Evolutionary conservation across 257 asterid species (phyloP).

Genomic region (Nicotiana otophora): DNA sequence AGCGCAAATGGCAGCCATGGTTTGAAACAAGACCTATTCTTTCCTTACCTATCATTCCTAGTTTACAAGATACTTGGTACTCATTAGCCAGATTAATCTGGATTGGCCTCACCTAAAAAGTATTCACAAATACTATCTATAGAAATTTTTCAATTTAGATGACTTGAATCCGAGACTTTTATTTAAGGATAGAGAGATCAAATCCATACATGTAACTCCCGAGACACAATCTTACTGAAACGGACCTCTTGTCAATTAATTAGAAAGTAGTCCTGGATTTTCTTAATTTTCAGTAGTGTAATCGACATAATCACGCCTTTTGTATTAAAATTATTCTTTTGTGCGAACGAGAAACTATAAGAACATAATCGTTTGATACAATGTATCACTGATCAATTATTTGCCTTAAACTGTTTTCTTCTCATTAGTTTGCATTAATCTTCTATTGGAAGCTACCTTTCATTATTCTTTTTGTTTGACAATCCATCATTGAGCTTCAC

Average conservation of each 20-base stretch:
- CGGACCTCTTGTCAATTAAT: not conserved
- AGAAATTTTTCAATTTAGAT: too few relatives aligned
- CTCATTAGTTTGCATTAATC: not conserved
- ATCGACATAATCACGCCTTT: not conserved
- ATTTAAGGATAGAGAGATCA: too few relatives aligned
- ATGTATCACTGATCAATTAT: not conserved
- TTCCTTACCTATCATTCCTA: too few relatives aligned
- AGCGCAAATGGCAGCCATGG: too few relatives aligned
- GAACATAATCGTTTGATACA: not conserved
- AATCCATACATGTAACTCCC: too few relatives aligned
- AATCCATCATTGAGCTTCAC: not conserved
- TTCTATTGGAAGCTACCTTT: not conserved
- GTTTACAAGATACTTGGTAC: too few relatives aligned
- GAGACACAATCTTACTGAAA: not conserved
- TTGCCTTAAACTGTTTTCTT: not conserved
- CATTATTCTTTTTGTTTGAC: not conserved
- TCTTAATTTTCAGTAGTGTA: not conserved
- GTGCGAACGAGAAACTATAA: not conserved
- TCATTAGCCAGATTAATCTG: too few relatives aligned
- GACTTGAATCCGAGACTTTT: too few relatives aligned
- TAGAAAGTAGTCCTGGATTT: not conserved
- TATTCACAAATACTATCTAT: too few relatives aligned
- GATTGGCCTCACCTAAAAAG: too few relatives aligned
- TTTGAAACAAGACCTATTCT: too few relatives aligned
- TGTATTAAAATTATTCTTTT: not conserved